Conservation (phyloP, 805 yeast genomes). For the Blastobotrys terrestris region DNA sequence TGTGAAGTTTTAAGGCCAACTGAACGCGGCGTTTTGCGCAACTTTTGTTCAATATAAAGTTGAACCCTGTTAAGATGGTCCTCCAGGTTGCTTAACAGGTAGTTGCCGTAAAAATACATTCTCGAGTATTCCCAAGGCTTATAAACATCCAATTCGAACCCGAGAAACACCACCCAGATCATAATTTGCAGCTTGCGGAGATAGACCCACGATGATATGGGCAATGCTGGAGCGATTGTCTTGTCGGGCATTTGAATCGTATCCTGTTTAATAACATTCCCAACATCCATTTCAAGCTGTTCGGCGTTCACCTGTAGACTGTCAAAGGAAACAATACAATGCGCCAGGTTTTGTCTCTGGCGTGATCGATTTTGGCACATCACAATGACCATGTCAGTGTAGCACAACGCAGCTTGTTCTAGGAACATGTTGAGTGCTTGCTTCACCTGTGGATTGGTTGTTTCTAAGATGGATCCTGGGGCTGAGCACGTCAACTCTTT, state of each 20-base stretch:
- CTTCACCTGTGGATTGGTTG: slow-evolving; percentile 21
- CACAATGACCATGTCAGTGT: slow-evolving; percentile 41
- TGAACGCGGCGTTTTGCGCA: slow-evolving; percentile 7
- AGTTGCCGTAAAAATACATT: slow-evolving; percentile 63
- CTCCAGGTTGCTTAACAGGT: slow-evolving; percentile 37
- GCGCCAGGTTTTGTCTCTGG: slow-evolving; percentile 67
- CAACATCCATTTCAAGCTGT: slow-evolving; percentile 47
- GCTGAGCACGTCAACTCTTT: slow-evolving; percentile 37
- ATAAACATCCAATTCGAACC: slow-evolving; percentile 70
- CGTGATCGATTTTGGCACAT: slow-evolving; percentile 68
- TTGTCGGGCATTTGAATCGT: slow-evolving; percentile 1
- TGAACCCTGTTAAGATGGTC: slow-evolving; percentile 42
- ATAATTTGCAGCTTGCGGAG: slow-evolving; percentile 60
- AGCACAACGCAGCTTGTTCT: slow-evolving; percentile 35
- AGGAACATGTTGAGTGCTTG: slow-evolving; percentile 28
- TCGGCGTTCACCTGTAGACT: slow-evolving; percentile 73
- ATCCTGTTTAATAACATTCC: slow-evolving; percentile 12
- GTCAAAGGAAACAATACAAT: slow-evolving; percentile 61
- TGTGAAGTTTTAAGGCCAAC: slow-evolving; percentile 7
- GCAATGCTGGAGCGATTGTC: slow-evolving; percentile 42
- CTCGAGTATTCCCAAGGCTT: slow-evolving; percentile 60
- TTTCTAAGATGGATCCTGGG: slow-evolving; percentile 29
- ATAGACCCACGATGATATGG: slow-evolving; percentile 66
- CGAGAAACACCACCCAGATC: slow-evolving; percentile 65
- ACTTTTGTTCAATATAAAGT: slow-evolving; percentile 21